Base-by-base conservation (phyloP, 768 basidiomycete genomes). In the Galerina marginata region DNA sequence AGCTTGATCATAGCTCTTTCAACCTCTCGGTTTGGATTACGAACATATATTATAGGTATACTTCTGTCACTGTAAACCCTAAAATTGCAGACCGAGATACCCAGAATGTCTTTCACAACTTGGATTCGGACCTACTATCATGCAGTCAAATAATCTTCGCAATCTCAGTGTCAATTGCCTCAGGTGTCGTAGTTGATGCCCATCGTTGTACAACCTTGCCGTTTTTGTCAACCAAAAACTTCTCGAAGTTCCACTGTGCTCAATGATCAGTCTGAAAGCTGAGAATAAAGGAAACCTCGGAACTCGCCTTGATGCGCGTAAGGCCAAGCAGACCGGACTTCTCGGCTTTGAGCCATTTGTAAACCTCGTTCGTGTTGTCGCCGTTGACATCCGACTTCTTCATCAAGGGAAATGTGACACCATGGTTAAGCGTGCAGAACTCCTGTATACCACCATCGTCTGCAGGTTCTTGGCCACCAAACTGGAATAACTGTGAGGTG, bases 371-470 rank as follows among this genome's bases (percentile, higher is more conserved):
- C 59, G 91, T 86, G 64, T 82, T 77, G 65, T 90, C 86, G 3
- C 95, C 95, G 72, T 97, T 98, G 42, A 97, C 96, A 53, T 97
- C 92, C 16, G 90, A 90, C 77, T 96, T 98, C 78, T 87, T 90
- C 88, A 93, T 92, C 51, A 98, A 76, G 10, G 93, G 93, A 81
- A 96, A 96, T 6, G 85, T 86, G 26, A 98, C 95, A 15, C 93
- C 93, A 71, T 95, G 88, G 79, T 95, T 96, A 62, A 86, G 68
- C 52, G 84, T 77, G 77, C 93, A 94, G 74, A 91, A 92, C 68
- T 86, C 78, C 16, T 79, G 81, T 66, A 96, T 90, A 44, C 83
- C 83, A n/a, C 81, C 82, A 67, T 96, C 93, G 36, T 83, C 80
- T n/a, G 83, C 89, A 0, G 94, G 94, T 67, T 96, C 94, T 76